phyloP scores from a whole-genome alignment of 116 monocot genomes.

The Papilionanthe hybrid region DNA sequence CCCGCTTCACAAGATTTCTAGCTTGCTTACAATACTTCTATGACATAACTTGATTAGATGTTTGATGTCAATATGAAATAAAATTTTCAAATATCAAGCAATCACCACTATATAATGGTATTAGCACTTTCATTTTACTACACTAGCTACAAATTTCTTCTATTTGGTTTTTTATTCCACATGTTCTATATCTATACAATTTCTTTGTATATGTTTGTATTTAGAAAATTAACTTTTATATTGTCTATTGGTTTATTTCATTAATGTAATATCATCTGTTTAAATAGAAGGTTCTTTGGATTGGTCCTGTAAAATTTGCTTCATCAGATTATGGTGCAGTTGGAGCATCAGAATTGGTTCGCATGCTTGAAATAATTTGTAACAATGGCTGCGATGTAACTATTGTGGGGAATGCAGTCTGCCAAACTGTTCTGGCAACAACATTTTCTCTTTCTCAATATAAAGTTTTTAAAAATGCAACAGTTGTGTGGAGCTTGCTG shows the following conservation, averaged over 20 bases:
- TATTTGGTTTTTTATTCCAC: background rate
- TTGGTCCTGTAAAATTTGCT: conserved; percentile 62
- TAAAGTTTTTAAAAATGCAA: conserved; percentile 51
- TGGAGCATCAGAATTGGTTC: conserved; percentile 44
- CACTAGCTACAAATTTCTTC: background rate
- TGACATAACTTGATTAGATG: too few relatives aligned
- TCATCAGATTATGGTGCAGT: conserved; percentile 14
- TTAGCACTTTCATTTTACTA: background rate
- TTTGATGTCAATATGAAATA: too few relatives aligned
- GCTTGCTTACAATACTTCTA: too few relatives aligned
- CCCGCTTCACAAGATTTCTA: too few relatives aligned
- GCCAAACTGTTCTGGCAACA: conserved; percentile 23
- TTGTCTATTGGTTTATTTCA: background rate
- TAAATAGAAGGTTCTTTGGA: conserved; percentile 71
- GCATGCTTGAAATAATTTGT: conserved; percentile 48
- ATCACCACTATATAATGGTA: background rate
- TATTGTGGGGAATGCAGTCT: conserved; percentile 60
- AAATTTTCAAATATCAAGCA: too few relatives aligned
- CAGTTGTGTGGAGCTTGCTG: conserved; percentile 82
- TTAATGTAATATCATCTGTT: background rate
- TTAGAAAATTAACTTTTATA: background rate
- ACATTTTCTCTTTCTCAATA: conserved; percentile 17
- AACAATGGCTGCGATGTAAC: conserved; percentile 50
- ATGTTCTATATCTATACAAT: background rate
- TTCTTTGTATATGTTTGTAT: background rate